These are phyloP conservation scores for Saccharomycopsis guyanensis DNA, from an alignment of 805 yeast species.

Conservation along the genomic window DNA sequence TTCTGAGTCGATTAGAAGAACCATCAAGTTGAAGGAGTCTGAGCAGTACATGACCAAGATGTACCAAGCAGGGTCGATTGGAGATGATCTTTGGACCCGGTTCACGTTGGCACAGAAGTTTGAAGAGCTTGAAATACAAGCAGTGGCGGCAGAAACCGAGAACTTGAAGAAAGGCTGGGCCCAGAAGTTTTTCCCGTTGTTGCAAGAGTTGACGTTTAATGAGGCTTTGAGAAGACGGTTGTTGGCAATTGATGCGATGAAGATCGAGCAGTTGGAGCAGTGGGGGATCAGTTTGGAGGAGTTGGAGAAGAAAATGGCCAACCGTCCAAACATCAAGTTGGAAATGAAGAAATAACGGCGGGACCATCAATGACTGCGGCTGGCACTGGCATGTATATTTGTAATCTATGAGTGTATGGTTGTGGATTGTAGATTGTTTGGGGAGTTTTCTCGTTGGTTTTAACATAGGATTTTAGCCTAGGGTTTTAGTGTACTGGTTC, in stretches of 20 bases:
- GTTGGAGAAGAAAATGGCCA: neutral
- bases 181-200: conserved; percentile 61
- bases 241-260: conserved; percentile 34
- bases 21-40: conserved; percentile 73
- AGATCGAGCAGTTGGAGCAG: conserved; percentile 26
- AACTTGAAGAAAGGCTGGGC: conserved; percentile 72
- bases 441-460: too few species aligned
- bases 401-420: too few species aligned
- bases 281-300: conserved; percentile 26
- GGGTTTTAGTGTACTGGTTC: too few species aligned
- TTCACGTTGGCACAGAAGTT: conserved; percentile 69
- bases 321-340: neutral
- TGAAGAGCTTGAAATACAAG: conserved; percentile 75
- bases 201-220: conserved; percentile 87
- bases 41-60: conserved; percentile 61
- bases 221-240: conserved; percentile 81
- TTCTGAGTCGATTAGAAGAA: conserved; percentile 81
- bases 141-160: conserved; percentile 70
- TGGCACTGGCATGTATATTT: too few species aligned
- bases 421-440: too few species aligned
- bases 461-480: too few species aligned
- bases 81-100: conserved; percentile 81
- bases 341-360: neutral
- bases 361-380: too few species aligned
- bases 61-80: conserved; percentile 84